Conservation (phyloP, 192 early-diverging fungal genomes). For the Linnemannia zychae region DNA sequence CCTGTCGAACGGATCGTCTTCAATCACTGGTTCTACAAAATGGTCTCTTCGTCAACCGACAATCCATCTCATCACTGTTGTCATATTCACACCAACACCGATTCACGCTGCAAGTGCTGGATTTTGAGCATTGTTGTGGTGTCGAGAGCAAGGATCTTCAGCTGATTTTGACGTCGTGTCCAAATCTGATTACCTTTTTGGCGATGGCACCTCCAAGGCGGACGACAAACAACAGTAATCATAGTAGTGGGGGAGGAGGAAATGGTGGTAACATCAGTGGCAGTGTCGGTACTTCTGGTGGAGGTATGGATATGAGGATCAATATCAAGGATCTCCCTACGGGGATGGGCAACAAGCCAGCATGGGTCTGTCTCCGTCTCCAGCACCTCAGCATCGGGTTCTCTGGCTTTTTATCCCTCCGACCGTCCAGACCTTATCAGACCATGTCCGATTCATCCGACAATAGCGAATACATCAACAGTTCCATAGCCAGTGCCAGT, state of each 20-base stretch:
- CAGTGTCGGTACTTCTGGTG: too few relatives aligned
- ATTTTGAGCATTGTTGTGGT: slow-evolving; percentile 1
- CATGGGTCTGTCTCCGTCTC: slow-evolving; percentile 28
- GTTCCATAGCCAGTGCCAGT: neutral
- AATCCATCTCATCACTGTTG: slow-evolving; percentile 5
- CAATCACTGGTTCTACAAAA: neutral
- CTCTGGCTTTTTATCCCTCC: neutral
- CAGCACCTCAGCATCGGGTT: slow-evolving; percentile 29
- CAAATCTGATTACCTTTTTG: slow-evolving; percentile 24
- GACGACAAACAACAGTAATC: neutral
- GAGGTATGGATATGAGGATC: slow-evolving; percentile 1
- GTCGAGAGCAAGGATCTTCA: slow-evolving; percentile 33
- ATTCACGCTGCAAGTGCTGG: slow-evolving; percentile 22
- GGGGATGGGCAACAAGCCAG: neutral
- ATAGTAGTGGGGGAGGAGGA: neutral
- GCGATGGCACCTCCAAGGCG: slow-evolving; percentile 5
- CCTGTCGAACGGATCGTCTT: neutral
- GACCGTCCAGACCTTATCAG: neutral
- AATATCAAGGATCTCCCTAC: neutral
- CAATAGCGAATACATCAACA: neutral
- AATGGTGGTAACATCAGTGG: neutral
- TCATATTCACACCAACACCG: neutral
- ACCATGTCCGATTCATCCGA: neutral
- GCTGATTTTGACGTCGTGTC: slow-evolving; percentile 40
- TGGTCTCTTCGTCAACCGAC: neutral